Evolutionary conservation across 2,329 filamentous ascomycete genomes (phyloP), one percentile per base, ranked within the genome.

Genomic region (Trichoderma sp.): DNA sequence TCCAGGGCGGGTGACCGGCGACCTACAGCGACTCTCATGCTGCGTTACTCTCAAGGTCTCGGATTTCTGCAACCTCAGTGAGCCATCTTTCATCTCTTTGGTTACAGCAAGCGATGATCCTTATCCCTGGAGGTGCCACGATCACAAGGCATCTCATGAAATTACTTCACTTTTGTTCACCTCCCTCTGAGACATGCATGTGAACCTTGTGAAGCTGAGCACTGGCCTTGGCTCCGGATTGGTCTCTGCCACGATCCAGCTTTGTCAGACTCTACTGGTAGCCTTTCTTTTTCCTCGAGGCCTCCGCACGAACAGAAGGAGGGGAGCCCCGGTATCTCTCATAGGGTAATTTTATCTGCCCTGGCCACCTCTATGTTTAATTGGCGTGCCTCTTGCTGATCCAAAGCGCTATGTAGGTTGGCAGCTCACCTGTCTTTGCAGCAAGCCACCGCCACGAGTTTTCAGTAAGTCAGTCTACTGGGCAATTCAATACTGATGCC

Each of bases 71-170:
- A 35, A 73, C 71, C 60, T 65, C 21, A 38, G 27, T 56, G 60
- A 73, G 27, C 60, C 59, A 41, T 65, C 71, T 21, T 3, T 64
- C 71, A 27, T 65, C 45, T 73, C 41, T 64, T 56, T 73, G 41
- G 71, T 29, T 62, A 63, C 71, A 65, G 45, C 71, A 73, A 73
- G 71, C 71, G 71, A 73, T 8, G 41, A 65, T 65, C 59, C 41
- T 18, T 64, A 72, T 72, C 27, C 59, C 59, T 38, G 6, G 5
- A 56, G 38, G 41, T 18, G 35, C 21, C 60, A 65, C 60, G 14
- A 24, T 18, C 60, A 53, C 41, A n/a, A 38, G 21, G 41, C 50
- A 53, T 53, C 29, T 35, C 56, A 65, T 56, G 24, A 29, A 56
- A 31, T 29, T 65, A 38, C 18, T 35, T 7, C n/a, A 62, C 45